Conservation (phyloP, 768 basidiomycete species). For the Boletus bicolor region DNA sequence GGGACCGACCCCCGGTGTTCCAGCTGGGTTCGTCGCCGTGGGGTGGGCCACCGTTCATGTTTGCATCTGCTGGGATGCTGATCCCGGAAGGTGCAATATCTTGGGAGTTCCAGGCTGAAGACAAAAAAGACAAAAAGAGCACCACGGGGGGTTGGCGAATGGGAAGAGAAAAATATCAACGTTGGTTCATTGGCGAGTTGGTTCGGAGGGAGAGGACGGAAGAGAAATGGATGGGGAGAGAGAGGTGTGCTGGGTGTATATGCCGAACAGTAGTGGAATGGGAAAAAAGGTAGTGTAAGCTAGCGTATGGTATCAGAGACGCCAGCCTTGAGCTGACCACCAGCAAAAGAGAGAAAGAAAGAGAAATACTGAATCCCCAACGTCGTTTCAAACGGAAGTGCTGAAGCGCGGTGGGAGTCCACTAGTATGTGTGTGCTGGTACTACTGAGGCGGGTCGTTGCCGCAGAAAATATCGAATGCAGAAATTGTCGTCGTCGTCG, state of each 20-base stretch:
- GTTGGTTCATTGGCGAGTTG: conserved; percentile 35
- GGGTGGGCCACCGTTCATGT: conserved; percentile 43
- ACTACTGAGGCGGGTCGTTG: conserved; percentile 32
- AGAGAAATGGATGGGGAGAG: conserved; percentile 24
- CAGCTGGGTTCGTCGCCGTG: conserved; percentile 56
- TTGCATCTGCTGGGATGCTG: conserved; percentile 61
- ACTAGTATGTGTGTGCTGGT: conserved; percentile 28
- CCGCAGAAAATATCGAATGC: conserved; percentile 41
- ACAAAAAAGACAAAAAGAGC: conserved; percentile 12
- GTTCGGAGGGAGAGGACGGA: conserved; percentile 15
- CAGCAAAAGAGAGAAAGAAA: conserved; percentile 15
- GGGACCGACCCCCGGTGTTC: conserved; percentile 47
- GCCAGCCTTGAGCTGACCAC: conserved; percentile 37
- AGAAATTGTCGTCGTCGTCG: conserved; percentile 57
- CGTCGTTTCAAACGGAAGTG: conserved; percentile 29
- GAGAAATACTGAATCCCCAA: conserved; percentile 22
- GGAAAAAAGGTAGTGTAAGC: conserved; percentile 10
- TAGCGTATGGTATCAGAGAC: conserved; percentile 13
- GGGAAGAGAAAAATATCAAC: conserved; percentile 41
- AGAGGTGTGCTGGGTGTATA: conserved; percentile 11
- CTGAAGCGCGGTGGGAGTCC: conserved; percentile 31
- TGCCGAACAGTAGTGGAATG: conserved; percentile 13
- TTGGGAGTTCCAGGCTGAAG: conserved; percentile 80
- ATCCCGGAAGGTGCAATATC: conserved; percentile 76
- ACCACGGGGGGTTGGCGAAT: conserved; percentile 21